These are phyloP conservation scores for Penstemon newberryi DNA, from an alignment of 257 asterid genomes.

Conservation along the genomic window DNA sequence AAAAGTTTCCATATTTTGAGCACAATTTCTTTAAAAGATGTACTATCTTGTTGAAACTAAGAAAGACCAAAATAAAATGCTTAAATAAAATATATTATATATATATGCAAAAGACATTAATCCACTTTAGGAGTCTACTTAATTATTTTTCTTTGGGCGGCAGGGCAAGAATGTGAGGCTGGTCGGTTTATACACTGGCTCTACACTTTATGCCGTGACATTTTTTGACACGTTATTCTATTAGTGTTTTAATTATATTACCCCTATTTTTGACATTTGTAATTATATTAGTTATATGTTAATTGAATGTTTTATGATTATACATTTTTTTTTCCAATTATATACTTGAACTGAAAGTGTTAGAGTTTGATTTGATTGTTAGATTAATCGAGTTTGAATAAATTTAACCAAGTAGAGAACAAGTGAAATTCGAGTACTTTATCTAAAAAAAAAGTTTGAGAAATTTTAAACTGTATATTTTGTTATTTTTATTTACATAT, in stretches of 20 bases:
- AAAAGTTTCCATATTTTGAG: background rate
- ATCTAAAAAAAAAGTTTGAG: too few relatives aligned
- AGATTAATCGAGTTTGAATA: too few relatives aligned
- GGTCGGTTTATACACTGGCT: constrained; percentile 39
- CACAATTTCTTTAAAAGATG: background rate
- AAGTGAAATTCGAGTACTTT: too few relatives aligned
- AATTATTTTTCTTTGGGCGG: constrained; percentile 61
- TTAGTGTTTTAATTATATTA: constrained; percentile 3
- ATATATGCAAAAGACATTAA: constrained; percentile 31
- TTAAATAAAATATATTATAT: too few relatives aligned
- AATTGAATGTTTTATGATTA: too few relatives aligned
- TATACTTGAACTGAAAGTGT: too few relatives aligned
- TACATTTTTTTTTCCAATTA: too few relatives aligned
- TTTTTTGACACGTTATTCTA: constrained; percentile 32
- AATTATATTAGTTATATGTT: too few relatives aligned
- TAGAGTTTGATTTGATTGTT: too few relatives aligned
- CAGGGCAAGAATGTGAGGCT: constrained; percentile 35
- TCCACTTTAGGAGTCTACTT: constrained; percentile 27
- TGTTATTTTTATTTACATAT: too few relatives aligned
- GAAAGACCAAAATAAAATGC: background rate
- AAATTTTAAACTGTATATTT: too few relatives aligned
- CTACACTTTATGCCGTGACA: background rate
- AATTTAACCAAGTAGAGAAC: too few relatives aligned
- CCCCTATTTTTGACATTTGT: background rate
- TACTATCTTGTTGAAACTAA: background rate